phyloP scores from a whole-genome alignment of 2,329 filamentous ascomycete genomes.

The Colletotrichum destructivum region DNA sequence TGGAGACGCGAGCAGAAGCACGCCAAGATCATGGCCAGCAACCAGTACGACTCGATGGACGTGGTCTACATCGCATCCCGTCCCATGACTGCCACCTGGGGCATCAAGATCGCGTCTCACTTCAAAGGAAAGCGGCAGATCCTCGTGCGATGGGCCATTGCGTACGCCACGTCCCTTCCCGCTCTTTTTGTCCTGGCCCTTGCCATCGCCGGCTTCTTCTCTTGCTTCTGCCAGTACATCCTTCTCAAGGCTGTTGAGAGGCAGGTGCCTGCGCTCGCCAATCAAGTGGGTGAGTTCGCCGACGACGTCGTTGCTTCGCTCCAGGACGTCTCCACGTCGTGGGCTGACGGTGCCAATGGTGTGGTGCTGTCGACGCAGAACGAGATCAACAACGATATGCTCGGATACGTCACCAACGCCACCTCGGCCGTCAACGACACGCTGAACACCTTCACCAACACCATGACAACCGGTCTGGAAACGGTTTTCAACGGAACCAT shows the following conservation, averaged over 20 bases:
- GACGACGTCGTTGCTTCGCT: slow-evolving; percentile 82
- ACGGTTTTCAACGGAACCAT: slow-evolving; percentile 86
- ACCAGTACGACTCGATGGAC: slow-evolving; percentile 85
- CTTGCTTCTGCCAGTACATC: slow-evolving; percentile 86
- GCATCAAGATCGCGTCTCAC: slow-evolving; percentile 77
- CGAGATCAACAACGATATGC: slow-evolving; percentile 86
- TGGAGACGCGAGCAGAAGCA: slow-evolving; percentile 82
- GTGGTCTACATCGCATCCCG: slow-evolving; percentile 89
- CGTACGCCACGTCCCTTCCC: slow-evolving; percentile 87
- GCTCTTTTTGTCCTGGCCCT: slow-evolving; percentile 91
- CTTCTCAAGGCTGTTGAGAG: slow-evolving; percentile 82
- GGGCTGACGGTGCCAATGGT: slow-evolving; percentile 83
- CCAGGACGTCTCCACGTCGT: slow-evolving; percentile 80
- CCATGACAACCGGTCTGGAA: slow-evolving; percentile 82
- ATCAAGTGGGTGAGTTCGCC: slow-evolving; percentile 84
- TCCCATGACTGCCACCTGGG: slow-evolving; percentile 80
- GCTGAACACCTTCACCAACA: slow-evolving; percentile 83
- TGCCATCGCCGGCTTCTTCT: slow-evolving; percentile 84
- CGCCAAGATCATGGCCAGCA: slow-evolving; percentile 74
- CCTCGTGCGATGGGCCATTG: slow-evolving; percentile 85
- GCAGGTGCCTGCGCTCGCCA: slow-evolving; percentile 81
- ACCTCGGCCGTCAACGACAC: slow-evolving; percentile 89
- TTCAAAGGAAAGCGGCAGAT: slow-evolving; percentile 79
- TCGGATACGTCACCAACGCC: slow-evolving; percentile 89
- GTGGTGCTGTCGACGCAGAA: slow-evolving; percentile 80